phyloP scores from a whole-genome alignment of 2,329 filamentous ascomycete species.

The Aschersonia sp. region DNA sequence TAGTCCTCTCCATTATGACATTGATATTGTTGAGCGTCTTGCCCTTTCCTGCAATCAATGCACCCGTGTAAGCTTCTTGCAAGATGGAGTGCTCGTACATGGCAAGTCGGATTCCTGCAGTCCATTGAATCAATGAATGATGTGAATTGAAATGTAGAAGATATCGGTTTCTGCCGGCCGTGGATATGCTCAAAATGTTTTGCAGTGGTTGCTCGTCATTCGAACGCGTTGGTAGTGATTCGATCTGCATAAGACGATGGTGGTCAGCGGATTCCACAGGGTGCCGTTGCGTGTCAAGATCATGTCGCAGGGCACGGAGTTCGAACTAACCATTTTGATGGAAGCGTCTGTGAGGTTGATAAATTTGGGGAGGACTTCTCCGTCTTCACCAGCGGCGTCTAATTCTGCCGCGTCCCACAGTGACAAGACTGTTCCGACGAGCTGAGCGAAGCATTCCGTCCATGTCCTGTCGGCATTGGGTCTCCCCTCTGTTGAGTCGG shows the following conservation, averaged over 20 bases:
- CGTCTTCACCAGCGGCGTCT: constrained; percentile 72
- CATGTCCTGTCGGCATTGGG: constrained; percentile 77
- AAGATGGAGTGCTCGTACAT: constrained; percentile 90
- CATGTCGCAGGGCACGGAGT: not conserved
- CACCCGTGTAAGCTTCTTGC: constrained; percentile 93
- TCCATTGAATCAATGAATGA: constrained; percentile 90
- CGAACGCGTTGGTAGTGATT: constrained; percentile 76
- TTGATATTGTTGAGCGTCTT: constrained; percentile 81
- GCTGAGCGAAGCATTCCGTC: constrained; percentile 93
- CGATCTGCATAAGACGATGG: constrained; percentile 41
- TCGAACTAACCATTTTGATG: constrained; percentile 72
- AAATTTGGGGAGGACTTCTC: constrained; percentile 78
- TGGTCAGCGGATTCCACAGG: not conserved
- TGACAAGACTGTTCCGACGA: constrained; percentile 87
- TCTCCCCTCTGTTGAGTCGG: constrained; percentile 51
- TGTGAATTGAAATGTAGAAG: constrained; percentile 92
- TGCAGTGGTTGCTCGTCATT: constrained; percentile 65
- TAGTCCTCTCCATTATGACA: constrained; percentile 69
- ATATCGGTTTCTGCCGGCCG: constrained; percentile 89
- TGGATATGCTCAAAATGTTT: constrained; percentile 91
- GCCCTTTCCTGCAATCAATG: constrained; percentile 87
- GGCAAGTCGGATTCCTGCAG: constrained; percentile 77
- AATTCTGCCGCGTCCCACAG: constrained; percentile 91
- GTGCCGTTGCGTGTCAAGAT: not conserved
- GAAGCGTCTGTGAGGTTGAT: constrained; percentile 96